Percentiles rank a stretch among this genome's conserved stretches.
Conservation (phyloP, 1,139 yeast genomes). For the Blastobotrys capitulatus region DNA sequence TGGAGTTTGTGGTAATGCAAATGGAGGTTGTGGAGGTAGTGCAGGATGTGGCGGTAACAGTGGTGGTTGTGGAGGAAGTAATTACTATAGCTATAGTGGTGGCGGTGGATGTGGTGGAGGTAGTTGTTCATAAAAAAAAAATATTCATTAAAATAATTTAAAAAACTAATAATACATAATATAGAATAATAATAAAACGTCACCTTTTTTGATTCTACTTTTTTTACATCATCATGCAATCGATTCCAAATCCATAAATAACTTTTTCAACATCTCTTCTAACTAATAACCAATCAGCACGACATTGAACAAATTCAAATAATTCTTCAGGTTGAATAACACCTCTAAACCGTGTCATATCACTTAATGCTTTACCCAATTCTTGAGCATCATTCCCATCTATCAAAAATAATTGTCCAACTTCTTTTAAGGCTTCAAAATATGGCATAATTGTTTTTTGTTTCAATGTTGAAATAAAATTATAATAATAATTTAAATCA, state of each 20-base stretch:
- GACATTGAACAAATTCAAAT: conserved; percentile 80
- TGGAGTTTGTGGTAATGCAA: neutral
- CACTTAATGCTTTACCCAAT: conserved; percentile 77
- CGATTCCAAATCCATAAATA: conserved; percentile 83
- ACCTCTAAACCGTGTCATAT: conserved; percentile 81
- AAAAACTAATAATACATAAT: neutral
- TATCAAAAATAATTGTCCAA: conserved; percentile 76
- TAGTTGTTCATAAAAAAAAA: neutral
- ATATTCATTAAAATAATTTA: neutral
- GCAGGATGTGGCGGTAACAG: neutral
- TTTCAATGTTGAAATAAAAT: conserved; percentile 57
- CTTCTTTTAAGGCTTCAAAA: conserved; percentile 74
- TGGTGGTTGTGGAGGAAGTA: neutral
- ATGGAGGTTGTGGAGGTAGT: neutral
- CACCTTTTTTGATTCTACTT: no score
- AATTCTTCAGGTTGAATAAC: conserved; percentile 89
- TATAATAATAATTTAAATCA: conserved; percentile 64
- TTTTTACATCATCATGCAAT: conserved; percentile 45
- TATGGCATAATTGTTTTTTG: conserved; percentile 70
- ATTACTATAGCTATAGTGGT: neutral
- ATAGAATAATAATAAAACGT: neutral
- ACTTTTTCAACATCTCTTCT: conserved; percentile 82
- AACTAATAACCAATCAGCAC: conserved; percentile 80
- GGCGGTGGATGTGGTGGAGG: neutral
- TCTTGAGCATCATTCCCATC: conserved; percentile 75